phyloP scores from a whole-genome alignment of 768 basidiomycete species.

The Amanita muscaria region DNA sequence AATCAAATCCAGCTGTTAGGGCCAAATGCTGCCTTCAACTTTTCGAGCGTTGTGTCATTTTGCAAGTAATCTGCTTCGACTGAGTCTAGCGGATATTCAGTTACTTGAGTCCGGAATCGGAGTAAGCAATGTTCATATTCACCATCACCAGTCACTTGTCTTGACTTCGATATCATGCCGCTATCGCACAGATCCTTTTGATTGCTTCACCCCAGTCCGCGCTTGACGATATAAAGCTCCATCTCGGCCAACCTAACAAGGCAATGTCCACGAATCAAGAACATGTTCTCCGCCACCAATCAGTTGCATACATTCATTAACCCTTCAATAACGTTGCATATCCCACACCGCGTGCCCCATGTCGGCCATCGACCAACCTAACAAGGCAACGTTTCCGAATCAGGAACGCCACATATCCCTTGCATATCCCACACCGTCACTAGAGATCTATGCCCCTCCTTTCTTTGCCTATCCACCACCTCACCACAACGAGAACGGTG shows the following conservation, averaged over 20 bases:
- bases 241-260: slow-evolving; percentile 22
- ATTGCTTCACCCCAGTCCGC: background rate
- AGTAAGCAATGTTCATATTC: slow-evolving; percentile 33
- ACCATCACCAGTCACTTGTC: slow-evolving; percentile 8
- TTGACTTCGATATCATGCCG: slow-evolving; percentile 8
- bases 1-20: background rate
- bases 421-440: slow-evolving; percentile 25
- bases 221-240: background rate
- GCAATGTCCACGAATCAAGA: slow-evolving; percentile 22
- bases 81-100: no score
- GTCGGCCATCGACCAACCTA: no score
- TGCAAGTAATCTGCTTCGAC: slow-evolving; percentile 13
- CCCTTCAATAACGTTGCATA: no score
- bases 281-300: slow-evolving; percentile 23
- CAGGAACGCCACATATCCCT: slow-evolving; percentile 23
- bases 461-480: slow-evolving; percentile 36
- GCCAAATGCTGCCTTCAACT: background rate
- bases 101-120: no score
- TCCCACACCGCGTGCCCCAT: no score
- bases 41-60: slow-evolving; percentile 5
- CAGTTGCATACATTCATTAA: slow-evolving; percentile 25
- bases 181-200: background rate
- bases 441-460: slow-evolving; percentile 30
- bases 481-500: slow-evolving; percentile 23
- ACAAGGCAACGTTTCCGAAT: no score